phyloP scores from a whole-genome alignment of 345 rosid genomes.

The Brassica juncea region DNA sequence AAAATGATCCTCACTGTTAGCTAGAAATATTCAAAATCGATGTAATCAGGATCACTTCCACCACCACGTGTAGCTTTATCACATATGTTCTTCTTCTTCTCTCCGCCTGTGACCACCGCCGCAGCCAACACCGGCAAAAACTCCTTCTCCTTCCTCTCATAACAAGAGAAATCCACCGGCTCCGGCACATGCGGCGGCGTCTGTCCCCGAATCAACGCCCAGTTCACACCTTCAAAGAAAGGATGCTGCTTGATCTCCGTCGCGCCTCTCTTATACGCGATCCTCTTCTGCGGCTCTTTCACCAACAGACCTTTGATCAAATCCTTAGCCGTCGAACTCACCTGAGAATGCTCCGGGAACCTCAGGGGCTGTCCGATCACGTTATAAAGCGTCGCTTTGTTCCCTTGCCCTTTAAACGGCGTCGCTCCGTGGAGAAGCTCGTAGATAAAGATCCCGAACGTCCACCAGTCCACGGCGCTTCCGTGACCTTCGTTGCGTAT shows the following conservation, averaged over 20 bases:
- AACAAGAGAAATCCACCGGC: slow-evolving; percentile 36
- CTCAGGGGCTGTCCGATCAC: slow-evolving; percentile 58
- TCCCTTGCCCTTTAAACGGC: slow-evolving; percentile 63
- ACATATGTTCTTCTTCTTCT: slow-evolving; percentile 4
- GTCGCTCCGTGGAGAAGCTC: slow-evolving; percentile 61
- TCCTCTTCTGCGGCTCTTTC: slow-evolving; percentile 60
- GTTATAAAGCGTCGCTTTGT: slow-evolving; percentile 53
- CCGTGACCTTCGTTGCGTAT: slow-evolving; percentile 69
- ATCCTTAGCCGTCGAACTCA: slow-evolving; percentile 54
- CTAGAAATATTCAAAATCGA: slow-evolving; percentile 39
- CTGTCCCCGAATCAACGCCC: slow-evolving; percentile 51
- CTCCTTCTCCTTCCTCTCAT: slow-evolving; percentile 20
- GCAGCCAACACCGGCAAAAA: slow-evolving; percentile 7
- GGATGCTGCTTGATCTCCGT: slow-evolving; percentile 72
- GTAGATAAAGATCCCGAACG: slow-evolving; percentile 60
- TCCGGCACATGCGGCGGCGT: slow-evolving; percentile 38
- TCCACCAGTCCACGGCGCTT: slow-evolving; percentile 80
- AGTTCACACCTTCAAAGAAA: slow-evolving; percentile 63
- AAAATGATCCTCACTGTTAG: not conserved
- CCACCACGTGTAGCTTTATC: slow-evolving; percentile 2
- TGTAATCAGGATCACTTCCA: slow-evolving; percentile 40
- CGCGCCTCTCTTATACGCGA: slow-evolving; percentile 62
- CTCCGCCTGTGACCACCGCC: not conserved
- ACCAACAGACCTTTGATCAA: slow-evolving; percentile 55
- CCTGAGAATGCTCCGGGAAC: slow-evolving; percentile 54